phyloP scores from a whole-genome alignment of 2,329 filamentous ascomycete species.

The Elsinoe necatrix region DNA sequence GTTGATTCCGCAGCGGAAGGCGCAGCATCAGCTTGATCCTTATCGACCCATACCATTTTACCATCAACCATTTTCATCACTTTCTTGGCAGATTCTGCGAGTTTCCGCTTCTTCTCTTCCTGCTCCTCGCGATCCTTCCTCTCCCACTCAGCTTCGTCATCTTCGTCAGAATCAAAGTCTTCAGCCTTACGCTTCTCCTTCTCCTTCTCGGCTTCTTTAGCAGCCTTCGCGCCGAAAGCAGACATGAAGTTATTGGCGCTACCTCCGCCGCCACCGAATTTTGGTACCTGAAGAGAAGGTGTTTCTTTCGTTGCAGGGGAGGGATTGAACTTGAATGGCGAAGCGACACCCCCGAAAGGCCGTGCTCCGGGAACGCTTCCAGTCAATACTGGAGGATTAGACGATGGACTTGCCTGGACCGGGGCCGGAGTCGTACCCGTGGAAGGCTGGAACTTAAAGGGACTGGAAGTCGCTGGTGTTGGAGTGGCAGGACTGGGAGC shows the following conservation, averaged over 20 bases:
- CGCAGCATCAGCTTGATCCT: slow-evolving; percentile 18
- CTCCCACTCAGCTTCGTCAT: slow-evolving; percentile 43
- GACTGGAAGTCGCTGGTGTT: background rate
- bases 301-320: background rate
- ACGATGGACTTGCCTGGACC: background rate
- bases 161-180: slow-evolving; percentile 45
- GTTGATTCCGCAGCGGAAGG: slow-evolving; percentile 17
- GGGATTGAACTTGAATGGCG: background rate
- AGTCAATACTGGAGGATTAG: background rate
- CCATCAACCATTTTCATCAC: slow-evolving; percentile 21
- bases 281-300: slow-evolving; percentile 1
- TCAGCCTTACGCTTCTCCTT: slow-evolving; percentile 43
- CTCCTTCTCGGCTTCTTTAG: slow-evolving; percentile 35
- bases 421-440: background rate
- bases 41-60: slow-evolving; percentile 21
- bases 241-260: slow-evolving; percentile 31
- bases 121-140: slow-evolving; percentile 39
- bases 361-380: background rate
- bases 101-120: slow-evolving; percentile 36
- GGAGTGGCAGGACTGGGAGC: background rate
- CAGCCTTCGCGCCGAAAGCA: slow-evolving; percentile 35
- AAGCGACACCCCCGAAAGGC: background rate
- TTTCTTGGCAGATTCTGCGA: slow-evolving; percentile 29
- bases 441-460: slow-evolving; percentile 13
- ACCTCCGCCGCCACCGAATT: slow-evolving; percentile 14